Percentiles rank a stretch among this genome's conserved stretches.
These are phyloP conservation scores for Neonectria punicea DNA, from an alignment of 2,329 filamentous ascomycete genomes.

Conservation along the genomic window DNA sequence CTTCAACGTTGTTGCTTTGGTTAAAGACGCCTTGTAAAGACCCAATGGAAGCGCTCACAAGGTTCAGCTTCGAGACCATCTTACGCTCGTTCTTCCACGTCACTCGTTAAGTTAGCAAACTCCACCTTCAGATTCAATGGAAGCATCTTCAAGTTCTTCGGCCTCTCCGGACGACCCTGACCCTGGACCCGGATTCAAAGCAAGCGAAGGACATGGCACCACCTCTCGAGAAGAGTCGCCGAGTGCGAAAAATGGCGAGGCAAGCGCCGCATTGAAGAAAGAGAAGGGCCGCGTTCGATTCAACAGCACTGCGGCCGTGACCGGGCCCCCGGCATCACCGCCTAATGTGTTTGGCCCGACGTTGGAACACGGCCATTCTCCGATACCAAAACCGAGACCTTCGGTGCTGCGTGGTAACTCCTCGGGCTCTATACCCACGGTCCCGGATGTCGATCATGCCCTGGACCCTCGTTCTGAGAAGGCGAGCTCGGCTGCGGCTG, in stretches of 20 bases:
- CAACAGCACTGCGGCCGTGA: slow-evolving; percentile 56
- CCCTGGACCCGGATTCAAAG: slow-evolving; percentile 27
- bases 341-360: slow-evolving; percentile 23
- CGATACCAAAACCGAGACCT: slow-evolving; percentile 48
- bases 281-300: slow-evolving; percentile 61
- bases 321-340: slow-evolving; percentile 38
- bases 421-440: slow-evolving; percentile 50
- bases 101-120: slow-evolving; percentile 32
- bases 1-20: background rate
- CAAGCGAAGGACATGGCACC: background rate
- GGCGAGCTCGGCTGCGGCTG: slow-evolving; percentile 51
- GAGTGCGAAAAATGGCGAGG: slow-evolving; percentile 25
- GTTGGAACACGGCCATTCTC: slow-evolving; percentile 27
- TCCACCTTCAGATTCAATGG: slow-evolving; percentile 27
- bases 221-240: slow-evolving; percentile 22
- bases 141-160: slow-evolving; percentile 28
- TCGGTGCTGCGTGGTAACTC: slow-evolving; percentile 57
- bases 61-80: background rate
- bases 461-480: slow-evolving; percentile 42
- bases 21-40: background rate
- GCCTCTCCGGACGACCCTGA: slow-evolving; percentile 37
- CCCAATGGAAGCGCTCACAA: background rate
- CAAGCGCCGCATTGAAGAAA: slow-evolving; percentile 40
- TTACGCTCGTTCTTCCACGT: slow-evolving; percentile 20
- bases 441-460: slow-evolving; percentile 40